These are phyloP conservation scores for Yarrowia porcina DNA, from an alignment of 805 yeast species.

Conservation along the genomic window DNA sequence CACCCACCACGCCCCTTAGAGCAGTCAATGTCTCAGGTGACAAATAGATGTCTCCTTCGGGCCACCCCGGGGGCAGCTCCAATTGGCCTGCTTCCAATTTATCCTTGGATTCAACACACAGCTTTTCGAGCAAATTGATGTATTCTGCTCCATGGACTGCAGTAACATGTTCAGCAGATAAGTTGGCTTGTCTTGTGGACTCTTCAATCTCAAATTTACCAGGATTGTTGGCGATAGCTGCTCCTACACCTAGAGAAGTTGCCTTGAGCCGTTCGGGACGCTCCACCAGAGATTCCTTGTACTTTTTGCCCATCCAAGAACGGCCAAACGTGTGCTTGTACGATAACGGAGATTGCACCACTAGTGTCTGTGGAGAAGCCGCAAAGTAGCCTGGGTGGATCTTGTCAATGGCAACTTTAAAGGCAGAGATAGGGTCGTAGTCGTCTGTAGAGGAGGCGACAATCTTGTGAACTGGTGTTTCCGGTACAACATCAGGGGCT, in stretches of 20 bases:
- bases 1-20: slow-evolving; percentile 71
- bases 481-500: neutral
- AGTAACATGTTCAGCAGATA: slow-evolving; percentile 54
- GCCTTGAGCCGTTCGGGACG: slow-evolving; percentile 79
- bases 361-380: slow-evolving; percentile 41
- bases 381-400: neutral
- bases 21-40: slow-evolving; percentile 65
- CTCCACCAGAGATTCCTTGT: slow-evolving; percentile 69
- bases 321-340: slow-evolving; percentile 71
- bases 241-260: slow-evolving; percentile 70
- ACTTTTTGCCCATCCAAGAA: slow-evolving; percentile 68
- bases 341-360: slow-evolving; percentile 66
- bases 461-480: neutral
- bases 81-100: slow-evolving; percentile 53
- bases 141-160: slow-evolving; percentile 57
- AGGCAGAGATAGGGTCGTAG: neutral
- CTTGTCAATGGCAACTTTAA: neutral
- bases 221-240: slow-evolving; percentile 58
- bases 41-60: slow-evolving; percentile 75
- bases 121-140: neutral
- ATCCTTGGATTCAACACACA: slow-evolving; percentile 45
- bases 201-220: slow-evolving; percentile 46
- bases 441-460: neutral
- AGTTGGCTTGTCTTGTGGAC: slow-evolving; percentile 47
- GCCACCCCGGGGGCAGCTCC: slow-evolving; percentile 81